A percentile compares a stretch with the other conserved stretches of the same genome.
Evolutionary conservation across 441 rosid species (phyloP).

Genomic region (Pelargonium myrrhifolium): DNA sequence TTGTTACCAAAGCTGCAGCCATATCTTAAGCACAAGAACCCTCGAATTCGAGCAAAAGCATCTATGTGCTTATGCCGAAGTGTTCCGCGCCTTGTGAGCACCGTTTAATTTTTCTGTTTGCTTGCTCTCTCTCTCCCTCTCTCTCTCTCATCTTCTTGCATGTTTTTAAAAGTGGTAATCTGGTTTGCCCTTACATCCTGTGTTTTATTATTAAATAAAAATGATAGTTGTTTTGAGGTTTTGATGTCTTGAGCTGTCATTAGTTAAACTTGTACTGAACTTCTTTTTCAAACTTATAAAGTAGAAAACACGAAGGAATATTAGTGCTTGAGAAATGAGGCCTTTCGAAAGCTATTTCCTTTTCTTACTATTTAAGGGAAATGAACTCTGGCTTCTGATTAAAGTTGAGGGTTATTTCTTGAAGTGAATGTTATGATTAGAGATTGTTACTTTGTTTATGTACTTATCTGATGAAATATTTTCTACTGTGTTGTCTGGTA

Average conservation of each 20-base stretch:
- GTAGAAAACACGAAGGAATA: background rate
- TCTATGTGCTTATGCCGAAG: constrained; percentile 72
- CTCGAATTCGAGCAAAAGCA: constrained; percentile 89
- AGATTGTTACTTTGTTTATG: too few species aligned
- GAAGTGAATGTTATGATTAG: too few species aligned
- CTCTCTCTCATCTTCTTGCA: background rate
- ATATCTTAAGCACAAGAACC: constrained; percentile 70
- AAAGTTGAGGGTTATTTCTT: too few species aligned
- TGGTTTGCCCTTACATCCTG: background rate
- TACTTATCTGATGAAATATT: too few species aligned
- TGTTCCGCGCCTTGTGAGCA: constrained; percentile 66
- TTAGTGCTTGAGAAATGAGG: background rate
- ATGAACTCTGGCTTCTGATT: too few species aligned
- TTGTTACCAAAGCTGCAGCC: constrained; percentile 73
- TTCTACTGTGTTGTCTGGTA: too few species aligned
- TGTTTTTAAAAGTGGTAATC: background rate
- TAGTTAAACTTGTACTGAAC: background rate
- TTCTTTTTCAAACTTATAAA: background rate
- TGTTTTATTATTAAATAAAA: background rate
- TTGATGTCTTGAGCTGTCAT: background rate
- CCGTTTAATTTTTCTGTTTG: background rate
- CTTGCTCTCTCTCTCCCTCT: background rate
- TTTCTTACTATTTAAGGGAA: too few species aligned
- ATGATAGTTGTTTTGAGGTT: background rate
- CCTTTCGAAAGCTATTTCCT: background rate